Evolutionary conservation across 371 early-diverging fungal genomes (phyloP), one percentile per base, ranked within the genome.

Genomic region (Nematocida ironsii): DNA sequence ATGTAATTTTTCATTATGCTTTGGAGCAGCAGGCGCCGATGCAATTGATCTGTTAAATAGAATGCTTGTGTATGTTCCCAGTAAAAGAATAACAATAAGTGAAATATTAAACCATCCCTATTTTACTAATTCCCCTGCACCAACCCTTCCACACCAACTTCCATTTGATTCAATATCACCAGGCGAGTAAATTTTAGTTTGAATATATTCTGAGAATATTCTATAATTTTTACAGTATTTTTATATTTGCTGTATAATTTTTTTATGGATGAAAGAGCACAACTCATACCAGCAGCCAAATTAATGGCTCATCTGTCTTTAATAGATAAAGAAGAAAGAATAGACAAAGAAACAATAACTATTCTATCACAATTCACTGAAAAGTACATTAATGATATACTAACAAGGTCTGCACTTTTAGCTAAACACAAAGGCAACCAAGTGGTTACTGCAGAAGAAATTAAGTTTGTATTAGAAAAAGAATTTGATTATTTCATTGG

Each of bases 21-120:
- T 99, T 88, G 91, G 92, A 1, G 98, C 95, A 20, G 95, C 96
- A 3, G 90, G 91, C 13, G 85, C 89, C 5, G 97, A 96, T 88
- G 93, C 95, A 0, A 84, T 98, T 39, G 93, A 92, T 86, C 85
- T 99, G 62, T 84, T 99, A 67, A 92, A 92, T 66, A 91, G 90
- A 71, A 92, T 97, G 93, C 87, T 99, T 47, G 86, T 89, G 5
- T 96, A 91, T 87, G 92, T 95, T 86, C 99, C 99, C 4, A 87
- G 86, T 23, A 91, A 91, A 69, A 89, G 99, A 84, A 91, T 95
- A 83, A 91, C 92, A 0, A 90, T 93, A 20, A 91, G 92, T 72
- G 90, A 91, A 87, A 93, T 94, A 3, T 87, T 98, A 16, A 84
- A 89, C 5, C 96, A 96, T 84, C 88, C 90, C 11, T 98, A 95